phyloP scores from a whole-genome alignment of 208 protist species.

The Tetramitus jugosus region DNA sequence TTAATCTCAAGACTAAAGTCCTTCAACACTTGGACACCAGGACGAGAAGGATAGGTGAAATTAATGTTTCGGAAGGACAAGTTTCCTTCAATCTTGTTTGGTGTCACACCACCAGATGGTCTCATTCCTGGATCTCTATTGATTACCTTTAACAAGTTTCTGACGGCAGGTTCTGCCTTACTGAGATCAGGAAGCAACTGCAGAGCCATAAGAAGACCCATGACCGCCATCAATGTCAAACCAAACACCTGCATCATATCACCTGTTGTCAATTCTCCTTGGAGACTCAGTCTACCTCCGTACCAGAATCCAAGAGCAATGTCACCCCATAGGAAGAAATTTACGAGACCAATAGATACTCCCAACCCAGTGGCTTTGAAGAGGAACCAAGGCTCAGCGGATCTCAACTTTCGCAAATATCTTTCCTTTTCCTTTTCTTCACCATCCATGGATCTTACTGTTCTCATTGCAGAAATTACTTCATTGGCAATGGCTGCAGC shows the following conservation, averaged over 20 bases:
- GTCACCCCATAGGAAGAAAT: neutral
- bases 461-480: neutral
- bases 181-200: no score
- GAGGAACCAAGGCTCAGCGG: neutral
- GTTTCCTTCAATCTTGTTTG: no score
- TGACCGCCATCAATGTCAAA: neutral
- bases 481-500: neutral
- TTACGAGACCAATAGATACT: neutral
- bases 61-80: no score
- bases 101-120: no score
- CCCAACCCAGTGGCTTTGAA: neutral
- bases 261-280: neutral
- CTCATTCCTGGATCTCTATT: no score
- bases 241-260: neutral
- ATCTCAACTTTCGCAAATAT: neutral
- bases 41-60: neutral
- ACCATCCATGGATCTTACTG: neutral
- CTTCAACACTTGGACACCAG: neutral
- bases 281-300: neutral
- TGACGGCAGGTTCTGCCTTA: no score
- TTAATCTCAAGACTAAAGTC: neutral
- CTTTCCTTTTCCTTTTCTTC: neutral
- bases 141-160: no score
- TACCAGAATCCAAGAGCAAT: slow-evolving; percentile 15
- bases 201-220: no score